These are phyloP conservation scores for Pseudogymnoascus sp. DNA, from an alignment of 2,329 filamentous ascomycete genomes.

Conservation along the genomic window DNA sequence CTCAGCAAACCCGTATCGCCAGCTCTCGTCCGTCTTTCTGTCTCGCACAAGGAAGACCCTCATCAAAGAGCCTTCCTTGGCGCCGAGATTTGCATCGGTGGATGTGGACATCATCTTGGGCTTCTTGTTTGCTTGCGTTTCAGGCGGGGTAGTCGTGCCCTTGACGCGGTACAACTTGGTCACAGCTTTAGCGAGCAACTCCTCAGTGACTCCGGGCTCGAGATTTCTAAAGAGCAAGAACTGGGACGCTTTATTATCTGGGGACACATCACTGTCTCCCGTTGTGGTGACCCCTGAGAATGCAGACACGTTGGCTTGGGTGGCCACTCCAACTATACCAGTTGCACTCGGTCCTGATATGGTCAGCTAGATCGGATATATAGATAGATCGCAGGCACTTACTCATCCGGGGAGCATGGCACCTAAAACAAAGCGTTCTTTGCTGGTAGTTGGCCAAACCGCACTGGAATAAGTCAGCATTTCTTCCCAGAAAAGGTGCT, in stretches of 20 bases:
- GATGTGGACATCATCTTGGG: conserved; percentile 44
- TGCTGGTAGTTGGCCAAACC: conserved; percentile 47
- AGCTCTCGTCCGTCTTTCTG: conserved; percentile 59
- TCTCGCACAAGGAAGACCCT: conserved; percentile 72
- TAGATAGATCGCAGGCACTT: conserved; percentile 19
- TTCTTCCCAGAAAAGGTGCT: neutral
- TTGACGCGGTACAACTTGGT: conserved; percentile 62
- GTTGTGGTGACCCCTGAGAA: conserved; percentile 37
- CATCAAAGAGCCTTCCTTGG: conserved; percentile 63
- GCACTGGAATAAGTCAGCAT: conserved; percentile 34
- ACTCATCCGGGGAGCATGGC: conserved; percentile 46
- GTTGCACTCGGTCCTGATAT: conserved; percentile 25
- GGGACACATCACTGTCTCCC: conserved; percentile 45
- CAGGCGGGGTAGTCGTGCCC: conserved; percentile 26
- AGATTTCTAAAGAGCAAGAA: conserved; percentile 69
- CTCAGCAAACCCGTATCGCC: conserved; percentile 77
- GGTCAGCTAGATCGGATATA: conserved; percentile 21
- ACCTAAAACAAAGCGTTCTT: conserved; percentile 48
- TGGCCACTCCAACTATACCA: conserved; percentile 23
- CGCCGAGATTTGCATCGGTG: conserved; percentile 47
- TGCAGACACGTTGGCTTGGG: conserved; percentile 30
- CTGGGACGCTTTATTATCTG: conserved; percentile 49
- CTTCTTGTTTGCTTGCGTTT: conserved; percentile 30
- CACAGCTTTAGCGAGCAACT: conserved; percentile 62
- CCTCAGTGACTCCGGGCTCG: conserved; percentile 61